A percentile compares a stretch with the other conserved stretches of the same genome.
phyloP scores from a whole-genome alignment of 2,329 filamentous ascomycete species.

The Cytospora leucostoma region DNA sequence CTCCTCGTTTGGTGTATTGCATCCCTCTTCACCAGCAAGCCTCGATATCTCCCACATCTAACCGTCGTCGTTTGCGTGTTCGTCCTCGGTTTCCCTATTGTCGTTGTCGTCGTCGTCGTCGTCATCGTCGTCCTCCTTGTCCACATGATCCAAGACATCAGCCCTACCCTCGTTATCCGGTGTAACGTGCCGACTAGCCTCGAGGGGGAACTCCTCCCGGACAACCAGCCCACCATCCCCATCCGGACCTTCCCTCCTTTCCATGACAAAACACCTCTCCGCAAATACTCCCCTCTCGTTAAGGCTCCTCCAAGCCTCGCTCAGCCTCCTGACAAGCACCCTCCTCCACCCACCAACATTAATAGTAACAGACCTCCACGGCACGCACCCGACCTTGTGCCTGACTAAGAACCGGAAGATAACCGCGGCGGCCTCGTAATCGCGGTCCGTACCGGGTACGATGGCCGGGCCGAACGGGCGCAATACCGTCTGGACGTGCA shows the following conservation, averaged over 20 bases:
- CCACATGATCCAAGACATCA: background rate
- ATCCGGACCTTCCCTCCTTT: constrained; percentile 28
- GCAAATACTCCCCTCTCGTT: constrained; percentile 48
- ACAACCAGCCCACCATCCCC: constrained; percentile 27
- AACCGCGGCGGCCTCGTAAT: constrained; percentile 41
- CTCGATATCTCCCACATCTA: background rate
- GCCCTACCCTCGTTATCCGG: background rate
- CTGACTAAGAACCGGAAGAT: constrained; percentile 39
- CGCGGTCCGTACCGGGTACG: constrained; percentile 37
- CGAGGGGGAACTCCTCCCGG: constrained; percentile 32
- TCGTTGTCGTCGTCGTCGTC: background rate
- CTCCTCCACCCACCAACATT: constrained; percentile 52
- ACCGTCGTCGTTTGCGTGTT: background rate
- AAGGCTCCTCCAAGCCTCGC: constrained; percentile 43
- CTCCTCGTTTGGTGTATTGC: background rate
- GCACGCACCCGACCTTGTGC: constrained; percentile 31
- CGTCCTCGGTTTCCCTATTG: background rate
- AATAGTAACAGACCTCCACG: constrained; percentile 46
- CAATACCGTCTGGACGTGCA: constrained; percentile 49
- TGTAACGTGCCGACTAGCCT: constrained; percentile 26
- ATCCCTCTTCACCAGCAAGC: background rate
- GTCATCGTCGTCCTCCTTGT: background rate
- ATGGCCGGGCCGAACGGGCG: constrained; percentile 35
- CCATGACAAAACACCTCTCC: constrained; percentile 49
- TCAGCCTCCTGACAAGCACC: constrained; percentile 46